phyloP scores from a whole-genome alignment of 2,329 filamentous ascomycete species.

The Pestalotiopsis sp. region DNA sequence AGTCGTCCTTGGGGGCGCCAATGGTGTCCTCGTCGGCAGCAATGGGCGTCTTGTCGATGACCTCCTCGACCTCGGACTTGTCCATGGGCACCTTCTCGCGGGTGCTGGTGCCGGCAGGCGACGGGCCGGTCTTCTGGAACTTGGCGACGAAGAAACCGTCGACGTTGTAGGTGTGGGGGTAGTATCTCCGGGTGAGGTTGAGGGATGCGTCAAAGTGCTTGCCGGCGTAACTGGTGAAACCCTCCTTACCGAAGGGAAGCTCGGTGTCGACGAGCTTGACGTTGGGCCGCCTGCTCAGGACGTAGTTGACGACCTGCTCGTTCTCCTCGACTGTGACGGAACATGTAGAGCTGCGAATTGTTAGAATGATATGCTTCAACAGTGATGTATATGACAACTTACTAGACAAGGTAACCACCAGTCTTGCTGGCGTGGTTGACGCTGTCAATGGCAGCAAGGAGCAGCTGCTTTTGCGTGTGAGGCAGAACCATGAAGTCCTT shows the following conservation, averaged over 20 bases:
- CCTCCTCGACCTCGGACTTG: slow-evolving; percentile 33
- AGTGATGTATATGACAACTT: neutral
- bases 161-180: slow-evolving; percentile 90
- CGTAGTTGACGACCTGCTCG: slow-evolving; percentile 92
- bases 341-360: slow-evolving; percentile 69
- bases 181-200: slow-evolving; percentile 82
- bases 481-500: slow-evolving; percentile 92
- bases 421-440: slow-evolving; percentile 90
- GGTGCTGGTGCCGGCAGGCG: slow-evolving; percentile 47
- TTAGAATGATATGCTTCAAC: neutral
- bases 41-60: slow-evolving; percentile 72
- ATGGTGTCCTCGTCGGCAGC: slow-evolving; percentile 45
- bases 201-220: slow-evolving; percentile 89
- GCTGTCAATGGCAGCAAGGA: slow-evolving; percentile 92
- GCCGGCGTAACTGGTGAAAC: slow-evolving; percentile 87
- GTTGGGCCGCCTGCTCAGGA: slow-evolving; percentile 87
- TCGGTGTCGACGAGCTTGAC: slow-evolving; percentile 92
- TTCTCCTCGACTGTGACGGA: slow-evolving; percentile 92
- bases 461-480: slow-evolving; percentile 91
- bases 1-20: slow-evolving; percentile 50
- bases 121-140: slow-evolving; percentile 88
- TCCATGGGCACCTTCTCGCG: slow-evolving; percentile 24
- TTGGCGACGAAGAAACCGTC: slow-evolving; percentile 98
- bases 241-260: slow-evolving; percentile 86
- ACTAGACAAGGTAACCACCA: slow-evolving; percentile 89